Base-by-base conservation (phyloP, 192 early-diverging fungal genomes). In the Coemansia sp. region DNA sequence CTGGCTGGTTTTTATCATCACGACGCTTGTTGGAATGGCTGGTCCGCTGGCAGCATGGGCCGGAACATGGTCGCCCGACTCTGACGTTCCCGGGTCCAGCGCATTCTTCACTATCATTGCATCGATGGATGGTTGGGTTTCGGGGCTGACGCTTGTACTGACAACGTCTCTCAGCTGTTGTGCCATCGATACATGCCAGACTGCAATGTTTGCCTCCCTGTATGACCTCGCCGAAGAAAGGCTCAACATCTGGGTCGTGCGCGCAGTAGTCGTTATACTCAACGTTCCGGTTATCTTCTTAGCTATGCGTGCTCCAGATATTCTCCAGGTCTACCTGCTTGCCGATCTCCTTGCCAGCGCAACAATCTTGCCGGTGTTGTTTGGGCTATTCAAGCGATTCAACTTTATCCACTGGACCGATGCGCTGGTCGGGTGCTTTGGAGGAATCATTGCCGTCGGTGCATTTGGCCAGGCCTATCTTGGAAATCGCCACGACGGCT, bases 91-190 rank as follows among this genome's bases (percentile, higher is more conserved):
- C 42, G 84, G 85, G 0, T 86, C 81, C 41, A 88, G 84, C 65
- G 84, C 86, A 4, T 90, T 90, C 63, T 90, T 90, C 71, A 86
- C 86, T 15, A 73, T 90, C n/a, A 81, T 88, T 34, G 67, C 69
- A 8, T 82, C 84, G 15, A 79, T 86, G 22, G 67, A 85, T 14
- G 69, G 61, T 4, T 90, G 89, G 89, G 78, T 89, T 13, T 71
- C 79, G 4, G 79, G 84, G 20, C 57, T 90, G 32, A 86, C 85
- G 9, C 74, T 86, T 15, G 76, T 89, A 46, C 70, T 88, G 40
- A 83, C 83, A 10, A 87, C 85, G 0, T 82, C 87, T 15, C 83
- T 90, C 62, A 86, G 85, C 65, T 88, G 88, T 67, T 87, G 87
- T 32, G 70, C 79, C 35, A 85, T 88, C 11, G 89, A 90, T 62